Base-by-base conservation (phyloP, 2,329 filamentous ascomycete genomes). In the Fusarium subglutinans region DNA sequence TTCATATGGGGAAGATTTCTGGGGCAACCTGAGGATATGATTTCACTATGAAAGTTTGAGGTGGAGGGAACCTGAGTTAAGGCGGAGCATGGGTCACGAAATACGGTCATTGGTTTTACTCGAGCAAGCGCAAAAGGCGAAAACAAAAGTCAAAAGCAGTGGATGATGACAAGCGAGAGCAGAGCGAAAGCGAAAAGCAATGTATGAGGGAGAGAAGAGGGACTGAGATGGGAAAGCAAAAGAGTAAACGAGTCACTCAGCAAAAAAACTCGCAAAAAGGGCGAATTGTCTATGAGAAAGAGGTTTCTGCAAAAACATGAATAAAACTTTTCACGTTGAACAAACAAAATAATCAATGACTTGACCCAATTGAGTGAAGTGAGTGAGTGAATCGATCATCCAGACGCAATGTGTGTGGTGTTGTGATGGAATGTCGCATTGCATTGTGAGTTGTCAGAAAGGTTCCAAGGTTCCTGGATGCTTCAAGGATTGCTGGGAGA, bases 211-310 rank as follows among this genome's bases (percentile, higher is more conserved):
- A 18, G n/a, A 30, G 8, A 20, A 18, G 43, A 45, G 43, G 26
- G 43, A 45, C 17, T 24, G 53, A 22, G 38, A 56, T 37, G 43
- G 47, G 63, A 68, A 76, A 72, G 63, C 54, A 67, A 54, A 60
- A 74, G 69, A 70, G 59, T 55, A 77, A 66, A 68, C 55, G 66
- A 74, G 64, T 67, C 44, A 61, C 15, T 66, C 47, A 56, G 64
- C n/a, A 66, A 75, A 78, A 77, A 77, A 75, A 76, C 72, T 76
- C 68, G 74, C 72, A 77, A 77, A 77, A 75, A 72, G 40, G 74
- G 76, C 72, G 68, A 76, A 73, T 62, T 72, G 67, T 69, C 72
- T 55, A 74, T 38, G 59, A 75, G 63, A 75, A 69, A 69, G 50
- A 68, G 61, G 59, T 69, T 76, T 66, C 67, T 40, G 56, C 63